Conservation (phyloP, 2,329 filamentous ascomycete genomes). For the Aspergillus tamarii region DNA sequence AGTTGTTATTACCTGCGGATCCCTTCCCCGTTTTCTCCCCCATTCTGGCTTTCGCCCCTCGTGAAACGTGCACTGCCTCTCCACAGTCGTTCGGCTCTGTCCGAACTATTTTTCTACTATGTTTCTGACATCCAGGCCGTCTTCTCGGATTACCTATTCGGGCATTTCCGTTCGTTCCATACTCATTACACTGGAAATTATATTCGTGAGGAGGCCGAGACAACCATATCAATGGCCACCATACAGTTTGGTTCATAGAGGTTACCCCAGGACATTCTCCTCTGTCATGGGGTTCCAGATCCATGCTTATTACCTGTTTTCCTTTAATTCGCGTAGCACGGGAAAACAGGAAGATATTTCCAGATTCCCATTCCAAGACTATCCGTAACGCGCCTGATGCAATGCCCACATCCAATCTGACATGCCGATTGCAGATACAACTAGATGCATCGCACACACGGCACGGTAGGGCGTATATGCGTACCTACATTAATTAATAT, state of each 20-base stretch:
- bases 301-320: not conserved
- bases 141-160: constrained; percentile 11
- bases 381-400: not conserved
- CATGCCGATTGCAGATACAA: not conserved
- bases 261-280: not conserved
- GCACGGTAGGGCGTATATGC: not conserved
- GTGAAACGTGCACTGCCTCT: constrained; percentile 8
- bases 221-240: not conserved
- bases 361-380: not conserved
- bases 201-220: not conserved
- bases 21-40: not conserved
- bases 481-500: not conserved
- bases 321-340: not conserved
- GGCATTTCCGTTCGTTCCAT: constrained; percentile 8
- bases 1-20: not conserved
- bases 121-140: not conserved
- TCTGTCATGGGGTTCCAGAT: not conserved
- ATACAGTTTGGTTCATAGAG: not conserved
- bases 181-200: not conserved
- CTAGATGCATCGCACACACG: not conserved
- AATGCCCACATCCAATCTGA: not conserved
- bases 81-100: not conserved
- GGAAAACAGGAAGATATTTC: not conserved
- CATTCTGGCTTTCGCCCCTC: not conserved
- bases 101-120: not conserved